Percentiles rank a stretch among this genome's conserved stretches.
phyloP scores from a whole-genome alignment of 2,329 filamentous ascomycete species.

The Pyrenophora seminiperda region DNA sequence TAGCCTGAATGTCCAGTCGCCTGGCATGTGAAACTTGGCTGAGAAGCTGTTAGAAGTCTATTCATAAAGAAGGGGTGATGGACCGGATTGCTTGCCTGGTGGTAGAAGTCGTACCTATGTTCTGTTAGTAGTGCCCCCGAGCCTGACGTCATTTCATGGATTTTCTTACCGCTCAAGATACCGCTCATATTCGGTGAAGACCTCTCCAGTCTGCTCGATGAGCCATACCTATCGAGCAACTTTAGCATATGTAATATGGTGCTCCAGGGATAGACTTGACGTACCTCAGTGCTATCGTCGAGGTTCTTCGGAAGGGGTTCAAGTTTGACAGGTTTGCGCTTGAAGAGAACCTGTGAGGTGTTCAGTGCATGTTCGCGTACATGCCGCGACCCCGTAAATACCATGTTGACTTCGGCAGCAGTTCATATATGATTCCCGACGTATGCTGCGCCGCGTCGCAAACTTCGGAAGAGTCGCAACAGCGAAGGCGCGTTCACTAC shows the following conservation, averaged over 20 bases:
- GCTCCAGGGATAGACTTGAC: constrained; percentile 27
- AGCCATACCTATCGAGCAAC: constrained; percentile 74
- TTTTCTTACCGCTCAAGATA: constrained; percentile 77
- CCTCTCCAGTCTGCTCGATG: constrained; percentile 85
- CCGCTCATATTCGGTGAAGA: constrained; percentile 86
- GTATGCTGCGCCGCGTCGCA: constrained; percentile 34
- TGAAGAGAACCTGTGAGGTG: constrained; percentile 78
- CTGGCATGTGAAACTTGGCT: constrained; percentile 92
- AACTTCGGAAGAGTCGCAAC: constrained; percentile 35
- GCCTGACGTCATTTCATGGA: constrained; percentile 28
- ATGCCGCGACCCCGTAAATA: constrained; percentile 25
- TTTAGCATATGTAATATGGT: constrained; percentile 35
- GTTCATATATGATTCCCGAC: constrained; percentile 39
- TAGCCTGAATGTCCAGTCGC: constrained; percentile 92
- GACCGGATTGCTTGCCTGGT: constrained; percentile 65
- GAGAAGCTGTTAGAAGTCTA: constrained; percentile 29
- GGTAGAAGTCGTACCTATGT: constrained; percentile 86
- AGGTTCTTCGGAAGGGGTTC: constrained; percentile 72
- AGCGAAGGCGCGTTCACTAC: constrained; percentile 18
- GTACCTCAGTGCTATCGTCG: constrained; percentile 83
- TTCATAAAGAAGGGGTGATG: background rate
- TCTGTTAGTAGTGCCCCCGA: constrained; percentile 23
- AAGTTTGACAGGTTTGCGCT: constrained; percentile 91
- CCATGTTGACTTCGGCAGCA: constrained; percentile 38
- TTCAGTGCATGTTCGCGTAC: constrained; percentile 22